These are phyloP conservation scores for Moesziomyces parantarcticus DNA, from an alignment of 1,284 basidiomycete genomes.

Conservation along the genomic window DNA sequence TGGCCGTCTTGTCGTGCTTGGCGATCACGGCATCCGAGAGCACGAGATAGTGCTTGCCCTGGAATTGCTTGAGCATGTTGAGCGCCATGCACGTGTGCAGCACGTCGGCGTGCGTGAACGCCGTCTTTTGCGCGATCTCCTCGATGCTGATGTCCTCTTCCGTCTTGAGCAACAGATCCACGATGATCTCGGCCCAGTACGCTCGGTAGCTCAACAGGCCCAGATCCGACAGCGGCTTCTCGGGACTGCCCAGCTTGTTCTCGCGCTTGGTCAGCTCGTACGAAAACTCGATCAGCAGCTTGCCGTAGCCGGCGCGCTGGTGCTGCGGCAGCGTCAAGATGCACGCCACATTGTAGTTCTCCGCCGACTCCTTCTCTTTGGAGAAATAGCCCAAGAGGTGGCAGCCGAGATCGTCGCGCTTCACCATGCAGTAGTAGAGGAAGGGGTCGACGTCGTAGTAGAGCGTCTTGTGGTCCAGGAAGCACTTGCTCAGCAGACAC, in stretches of 20 bases:
- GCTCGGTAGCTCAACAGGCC: constrained; percentile 92
- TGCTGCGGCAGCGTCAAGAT: constrained; percentile 97
- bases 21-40: constrained; percentile 91
- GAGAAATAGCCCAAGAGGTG: constrained; percentile 99
- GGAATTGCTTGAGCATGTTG: constrained; percentile 95
- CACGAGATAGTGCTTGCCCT: constrained; percentile 92
- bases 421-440: constrained; percentile 96
- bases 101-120: constrained; percentile 95
- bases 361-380: constrained; percentile 98
- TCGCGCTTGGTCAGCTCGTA: constrained; percentile 98
- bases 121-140: constrained; percentile 94
- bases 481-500: constrained; percentile 95
- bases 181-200: constrained; percentile 97
- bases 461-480: constrained; percentile 98
- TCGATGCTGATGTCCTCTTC: constrained; percentile 87
- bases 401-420: constrained; percentile 88
- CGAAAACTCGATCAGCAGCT: constrained; percentile 95
- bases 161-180: constrained; percentile 81
- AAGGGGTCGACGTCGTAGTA: constrained; percentile 99
- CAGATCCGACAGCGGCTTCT: constrained; percentile 95
- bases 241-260: constrained; percentile 92
- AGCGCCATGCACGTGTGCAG: constrained; percentile 98
- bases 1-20: constrained; percentile 84
- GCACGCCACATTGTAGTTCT: constrained; percentile 98
- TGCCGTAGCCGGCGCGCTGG: constrained; percentile 94